Evolutionary conservation across 805 yeast genomes (phyloP).

Genomic region (Metschnikowia henanensis): DNA sequence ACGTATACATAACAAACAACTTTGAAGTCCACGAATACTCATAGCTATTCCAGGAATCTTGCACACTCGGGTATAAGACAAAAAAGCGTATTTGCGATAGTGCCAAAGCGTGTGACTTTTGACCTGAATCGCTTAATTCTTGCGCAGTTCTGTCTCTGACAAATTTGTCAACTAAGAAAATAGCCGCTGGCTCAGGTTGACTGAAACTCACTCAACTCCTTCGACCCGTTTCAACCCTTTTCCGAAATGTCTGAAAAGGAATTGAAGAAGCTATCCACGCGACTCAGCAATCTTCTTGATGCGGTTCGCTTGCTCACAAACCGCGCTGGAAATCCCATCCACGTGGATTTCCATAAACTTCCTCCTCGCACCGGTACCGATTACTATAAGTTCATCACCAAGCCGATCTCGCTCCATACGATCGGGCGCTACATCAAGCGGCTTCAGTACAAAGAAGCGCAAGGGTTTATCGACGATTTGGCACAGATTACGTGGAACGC

Average conservation of each 20-base stretch:
- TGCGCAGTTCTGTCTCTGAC: too few relatives aligned
- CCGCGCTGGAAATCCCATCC: conserved; percentile 43
- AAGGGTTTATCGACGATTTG: conserved; percentile 72
- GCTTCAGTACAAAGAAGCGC: conserved; percentile 55
- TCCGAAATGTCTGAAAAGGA: conserved; percentile 35
- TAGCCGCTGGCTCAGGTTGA: too few relatives aligned
- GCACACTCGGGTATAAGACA: too few relatives aligned
- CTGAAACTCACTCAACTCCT: too few relatives aligned
- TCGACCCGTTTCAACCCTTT: too few relatives aligned
- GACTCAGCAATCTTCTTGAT: conserved; percentile 35
- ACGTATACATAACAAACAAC: too few relatives aligned
- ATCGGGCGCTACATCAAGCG: conserved; percentile 60
- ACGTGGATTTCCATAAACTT: conserved; percentile 63
- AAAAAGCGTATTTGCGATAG: too few relatives aligned
- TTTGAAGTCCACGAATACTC: too few relatives aligned
- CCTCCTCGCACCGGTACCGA: conserved; percentile 75
- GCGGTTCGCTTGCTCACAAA: conserved; percentile 42
- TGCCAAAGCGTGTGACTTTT: too few relatives aligned
- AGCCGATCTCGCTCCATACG: conserved; percentile 81
- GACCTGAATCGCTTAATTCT: too few relatives aligned
- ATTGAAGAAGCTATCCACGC: conserved; percentile 34
- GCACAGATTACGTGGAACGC: conserved; percentile 93
- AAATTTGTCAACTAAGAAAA: too few relatives aligned
- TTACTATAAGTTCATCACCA: conserved; percentile 74
- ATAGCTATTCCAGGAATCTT: too few relatives aligned